A percentile compares a stretch with the other conserved stretches of the same genome.
Conservation (phyloP, 495 filamentous ascomycete genomes). For the Amorphotheca resinae region DNA sequence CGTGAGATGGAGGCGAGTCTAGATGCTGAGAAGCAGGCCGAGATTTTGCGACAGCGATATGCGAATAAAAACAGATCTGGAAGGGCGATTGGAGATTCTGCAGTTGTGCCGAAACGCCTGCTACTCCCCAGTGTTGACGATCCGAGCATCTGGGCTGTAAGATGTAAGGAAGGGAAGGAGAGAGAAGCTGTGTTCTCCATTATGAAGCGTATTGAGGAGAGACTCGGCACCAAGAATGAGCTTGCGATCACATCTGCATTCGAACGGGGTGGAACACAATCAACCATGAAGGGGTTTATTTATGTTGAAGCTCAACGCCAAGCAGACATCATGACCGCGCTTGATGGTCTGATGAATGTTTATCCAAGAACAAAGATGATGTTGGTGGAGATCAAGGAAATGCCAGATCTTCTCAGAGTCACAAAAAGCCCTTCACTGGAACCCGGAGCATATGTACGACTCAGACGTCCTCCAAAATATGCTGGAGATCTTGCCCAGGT, state of each 20-base stretch:
- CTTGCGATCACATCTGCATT: constrained; percentile 78
- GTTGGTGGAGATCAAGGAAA: constrained; percentile 90
- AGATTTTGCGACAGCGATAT: constrained; percentile 74
- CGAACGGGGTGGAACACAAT: constrained; percentile 60
- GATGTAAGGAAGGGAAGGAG: constrained; percentile 91
- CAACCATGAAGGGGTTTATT: constrained; percentile 79
- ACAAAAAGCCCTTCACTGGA: constrained; percentile 75
- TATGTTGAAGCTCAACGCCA: constrained; percentile 86
- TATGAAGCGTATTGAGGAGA: constrained; percentile 75
- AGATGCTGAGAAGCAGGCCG: constrained; percentile 89
- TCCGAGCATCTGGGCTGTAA: constrained; percentile 89
- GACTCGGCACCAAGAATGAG: constrained; percentile 57
- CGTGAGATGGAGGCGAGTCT: constrained; percentile 72
- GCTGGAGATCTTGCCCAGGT: constrained; percentile 85
- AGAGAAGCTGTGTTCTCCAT: constrained; percentile 76
- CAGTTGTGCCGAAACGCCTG: constrained; percentile 72
- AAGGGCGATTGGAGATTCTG: constrained; percentile 43
- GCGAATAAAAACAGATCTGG: constrained; percentile 46
- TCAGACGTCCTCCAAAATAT: constrained; percentile 71
- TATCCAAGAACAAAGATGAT: constrained; percentile 75
- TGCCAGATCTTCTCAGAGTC: constrained; percentile 88
- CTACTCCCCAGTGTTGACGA: constrained; percentile 91
- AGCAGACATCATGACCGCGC: constrained; percentile 66
- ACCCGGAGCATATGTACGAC: constrained; percentile 82
- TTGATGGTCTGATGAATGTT: constrained; percentile 72